These are phyloP conservation scores for Tagetes patula DNA, from an alignment of 129 eudicot genomes.

Conservation along the genomic window DNA sequence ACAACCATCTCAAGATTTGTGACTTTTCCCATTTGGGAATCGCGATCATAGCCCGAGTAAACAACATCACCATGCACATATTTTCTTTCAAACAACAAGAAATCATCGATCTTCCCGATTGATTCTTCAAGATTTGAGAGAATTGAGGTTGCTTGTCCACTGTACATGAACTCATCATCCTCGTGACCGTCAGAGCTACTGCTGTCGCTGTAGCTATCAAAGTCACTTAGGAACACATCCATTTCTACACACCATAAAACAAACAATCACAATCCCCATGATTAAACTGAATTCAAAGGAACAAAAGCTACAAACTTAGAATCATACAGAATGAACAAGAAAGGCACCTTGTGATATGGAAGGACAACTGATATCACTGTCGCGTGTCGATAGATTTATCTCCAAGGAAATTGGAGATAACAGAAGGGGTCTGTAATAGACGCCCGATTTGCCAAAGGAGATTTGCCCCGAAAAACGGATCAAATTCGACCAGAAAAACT, in stretches of 20 bases:
- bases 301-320: background rate
- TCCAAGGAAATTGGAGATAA: constrained; percentile 32
- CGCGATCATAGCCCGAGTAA: constrained; percentile 43
- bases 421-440: constrained; percentile 37
- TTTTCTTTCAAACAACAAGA: constrained; percentile 74
- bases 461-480: constrained; percentile 54
- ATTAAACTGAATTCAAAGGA: background rate
- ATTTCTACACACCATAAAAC: constrained; percentile 32
- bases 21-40: constrained; percentile 70
- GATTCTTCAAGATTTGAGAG: constrained; percentile 82
- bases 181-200: constrained; percentile 75
- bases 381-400: constrained; percentile 35
- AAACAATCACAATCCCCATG: background rate
- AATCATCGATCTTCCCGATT: constrained; percentile 79
- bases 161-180: constrained; percentile 60
- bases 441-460: constrained; percentile 68
- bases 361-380: constrained; percentile 37
- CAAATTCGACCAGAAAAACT: constrained; percentile 40
- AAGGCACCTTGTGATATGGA: constrained; percentile 32
- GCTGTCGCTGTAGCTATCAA: constrained; percentile 85
- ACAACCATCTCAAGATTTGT: constrained; percentile 52
- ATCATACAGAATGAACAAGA: background rate
- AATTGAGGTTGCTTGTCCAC: constrained; percentile 75
- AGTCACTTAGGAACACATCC: constrained; percentile 69
- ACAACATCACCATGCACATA: constrained; percentile 73